These are phyloP conservation scores for Kregervanrija delftensis DNA, from an alignment of 805 yeast genomes.

Conservation along the genomic window DNA sequence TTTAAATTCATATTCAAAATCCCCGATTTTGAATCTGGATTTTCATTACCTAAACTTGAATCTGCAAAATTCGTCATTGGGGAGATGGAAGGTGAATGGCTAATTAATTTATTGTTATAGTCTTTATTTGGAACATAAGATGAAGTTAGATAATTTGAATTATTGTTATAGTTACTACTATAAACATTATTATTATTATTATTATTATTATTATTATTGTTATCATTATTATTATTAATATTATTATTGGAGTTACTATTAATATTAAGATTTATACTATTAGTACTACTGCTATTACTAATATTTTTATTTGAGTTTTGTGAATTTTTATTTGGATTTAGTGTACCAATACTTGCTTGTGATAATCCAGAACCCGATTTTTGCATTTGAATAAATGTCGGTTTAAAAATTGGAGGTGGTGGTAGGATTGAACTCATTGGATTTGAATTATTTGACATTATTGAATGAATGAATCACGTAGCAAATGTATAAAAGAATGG, in stretches of 20 bases:
- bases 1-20: background rate
- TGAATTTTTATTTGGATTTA: constrained; percentile 7
- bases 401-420: constrained; percentile 41
- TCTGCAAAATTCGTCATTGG: constrained; percentile 21
- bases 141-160: constrained; percentile 25
- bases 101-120: constrained; percentile 17
- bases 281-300: no score
- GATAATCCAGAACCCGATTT: constrained; percentile 8
- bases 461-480: background rate
- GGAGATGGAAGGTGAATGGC: constrained; percentile 27
- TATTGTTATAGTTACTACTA: constrained; percentile 1
- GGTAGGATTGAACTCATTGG: constrained; percentile 26
- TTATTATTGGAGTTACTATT: no score
- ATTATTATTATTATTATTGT: no score
- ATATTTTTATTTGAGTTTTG: background rate
- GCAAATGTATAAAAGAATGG: background rate
- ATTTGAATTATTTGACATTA: constrained; percentile 1
- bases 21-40: constrained; percentile 1
- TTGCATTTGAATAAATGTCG: constrained; percentile 40
- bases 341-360: background rate
- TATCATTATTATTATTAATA: no score
- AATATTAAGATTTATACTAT: no score
- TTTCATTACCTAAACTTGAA: background rate
- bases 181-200: no score
- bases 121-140: constrained; percentile 25